Evolutionary conservation across 208 protist genomes (phyloP), one percentile per base, ranked within the genome.

Genomic region (Balamuthia mandrillaris): DNA sequence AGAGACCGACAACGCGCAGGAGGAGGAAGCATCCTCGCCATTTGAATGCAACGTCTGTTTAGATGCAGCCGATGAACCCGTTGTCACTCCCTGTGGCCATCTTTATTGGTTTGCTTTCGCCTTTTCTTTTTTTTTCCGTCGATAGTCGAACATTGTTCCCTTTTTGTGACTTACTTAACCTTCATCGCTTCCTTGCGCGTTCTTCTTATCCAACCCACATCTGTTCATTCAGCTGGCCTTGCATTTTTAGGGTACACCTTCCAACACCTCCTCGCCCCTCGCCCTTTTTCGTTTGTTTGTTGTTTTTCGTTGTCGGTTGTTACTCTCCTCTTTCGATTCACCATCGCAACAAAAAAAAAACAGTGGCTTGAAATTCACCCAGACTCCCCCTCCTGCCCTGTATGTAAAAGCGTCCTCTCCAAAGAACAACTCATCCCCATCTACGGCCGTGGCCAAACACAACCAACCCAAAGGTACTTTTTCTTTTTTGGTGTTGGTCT

Each of bases 41-140:
- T 88, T 88, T 37, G 86, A 89, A 33, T 91, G 88, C 82, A 91
- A 91, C 60, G 88, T 91, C n/a, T 91, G 88, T 45, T 81, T 91
- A 7, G 88, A 91, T 10, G 81, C 72, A 24, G 88, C 86, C 6
- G 9, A 37, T 2, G 86, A 91, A 3, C 74, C 88, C 5, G 88
- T 91, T 2, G 70, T 91, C 0, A 89, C 81, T 24, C 5, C 79
- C 18, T 91, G 88, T 54, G 88, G 88, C 2, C 88, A 91, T 56
- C 63, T 91, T 33, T 91, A 81, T 74, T 91, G 88, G 41, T 90
- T 52, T 44, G 81, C 10, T 4, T 60, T 37, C 1, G 21, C 31
- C 33, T 84, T n/a, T 52, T 4, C 52, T 84, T 84, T 78, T 16
- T 60, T 18, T 16, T 60, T 60, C 6, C 3, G n/a, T 27, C 14